These are phyloP conservation scores for Coccomyxa sp. DNA, from an alignment of 139 green algal species.

Conservation along the genomic window DNA sequence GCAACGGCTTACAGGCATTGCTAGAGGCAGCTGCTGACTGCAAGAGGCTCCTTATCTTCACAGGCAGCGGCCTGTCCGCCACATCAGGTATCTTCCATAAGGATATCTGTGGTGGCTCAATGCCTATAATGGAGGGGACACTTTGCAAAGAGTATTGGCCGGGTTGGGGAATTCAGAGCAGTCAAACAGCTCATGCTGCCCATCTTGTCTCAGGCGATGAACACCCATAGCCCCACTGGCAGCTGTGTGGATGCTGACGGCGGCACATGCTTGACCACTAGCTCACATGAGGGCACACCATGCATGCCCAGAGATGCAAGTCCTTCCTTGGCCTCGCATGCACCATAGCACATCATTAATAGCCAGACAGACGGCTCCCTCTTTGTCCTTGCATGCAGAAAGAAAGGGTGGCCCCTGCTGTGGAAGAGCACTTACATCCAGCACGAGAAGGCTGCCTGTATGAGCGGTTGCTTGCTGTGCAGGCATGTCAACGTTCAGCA, in stretches of 20 bases:
- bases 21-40: background rate
- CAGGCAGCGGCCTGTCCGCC: constrained; percentile 77
- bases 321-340: background rate
- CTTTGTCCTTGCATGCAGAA: background rate
- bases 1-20: background rate
- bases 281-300: too few relatives aligned
- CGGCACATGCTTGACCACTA: too few relatives aligned
- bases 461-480: background rate
- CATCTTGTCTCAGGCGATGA: background rate
- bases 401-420: background rate
- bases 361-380: background rate
- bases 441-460: background rate
- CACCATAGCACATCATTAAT: background rate
- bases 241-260: background rate
- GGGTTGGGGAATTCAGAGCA: background rate
- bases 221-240: background rate
- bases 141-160: background rate
- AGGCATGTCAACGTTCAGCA: constrained; percentile 92
- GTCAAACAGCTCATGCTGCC: background rate
- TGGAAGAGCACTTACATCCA: background rate
- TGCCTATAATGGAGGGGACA: background rate
- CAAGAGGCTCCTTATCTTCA: constrained; percentile 72
- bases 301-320: background rate
- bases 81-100: constrained; percentile 47
- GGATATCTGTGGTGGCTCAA: background rate